Evolutionary conservation across 2,329 filamentous ascomycete species (phyloP), one percentile per base, ranked within the genome.

Genomic region (Talaromyces sp.): DNA sequence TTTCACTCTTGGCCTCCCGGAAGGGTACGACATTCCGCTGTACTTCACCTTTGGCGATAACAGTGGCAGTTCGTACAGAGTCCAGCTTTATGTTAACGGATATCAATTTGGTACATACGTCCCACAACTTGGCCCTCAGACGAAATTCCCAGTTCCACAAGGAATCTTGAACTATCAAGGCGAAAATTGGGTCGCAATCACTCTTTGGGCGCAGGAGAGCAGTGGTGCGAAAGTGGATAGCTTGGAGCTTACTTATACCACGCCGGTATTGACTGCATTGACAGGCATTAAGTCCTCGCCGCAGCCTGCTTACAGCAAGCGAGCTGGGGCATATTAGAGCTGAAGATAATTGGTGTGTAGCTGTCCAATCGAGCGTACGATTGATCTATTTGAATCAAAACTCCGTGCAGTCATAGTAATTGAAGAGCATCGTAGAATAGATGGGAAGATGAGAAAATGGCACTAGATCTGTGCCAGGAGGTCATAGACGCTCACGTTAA

Each of bases 51-150:
- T 87, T 66, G 71, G 70, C 1, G 78, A 78, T 60, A 69, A 90
- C 90, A 80, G 78, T 80, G 39, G 43, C 25, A 66, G 35, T 33
- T 25, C 85, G 83, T 90, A 89, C 68, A 82, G 90, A 19, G 86
- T 82, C 1, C 84, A 89, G 70, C 77, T 93, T 7, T 93, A 85
- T 71, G 87, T 93, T 52, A 93, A 93, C 70, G 90, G 90, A 1
- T 93, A 88, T 75, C 90, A 93, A 74, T 92, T 88, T 68, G 87
- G 86, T 2, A 88, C 88, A 72, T 89, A 85, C 67, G 75, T 78
- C n/a, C 88, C 86, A 71, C 89, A 92, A 68, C 82, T 93, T n/a
- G 91, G 91, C 0, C 91, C 91, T 1, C 90, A 94, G 78, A 86
- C 83, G 0, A 81, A 75, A 1, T 93, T 88, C 73, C 89, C 89